phyloP scores from a whole-genome alignment of 2,329 filamentous ascomycete species.

The Gremmenia infestans region DNA sequence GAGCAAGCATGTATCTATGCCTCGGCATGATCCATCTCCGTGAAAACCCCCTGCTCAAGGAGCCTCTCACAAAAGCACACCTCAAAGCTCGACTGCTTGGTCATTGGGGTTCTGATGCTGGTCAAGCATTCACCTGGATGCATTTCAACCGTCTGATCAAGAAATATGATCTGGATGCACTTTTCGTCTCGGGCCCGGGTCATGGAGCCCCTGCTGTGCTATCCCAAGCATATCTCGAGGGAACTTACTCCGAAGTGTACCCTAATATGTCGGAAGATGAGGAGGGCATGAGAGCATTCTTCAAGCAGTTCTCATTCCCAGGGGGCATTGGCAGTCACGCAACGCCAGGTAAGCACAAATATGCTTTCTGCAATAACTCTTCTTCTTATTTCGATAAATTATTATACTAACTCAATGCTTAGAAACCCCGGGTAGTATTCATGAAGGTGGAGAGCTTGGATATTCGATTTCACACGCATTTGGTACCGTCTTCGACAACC shows the following conservation, averaged over 20 bases:
- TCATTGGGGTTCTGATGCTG: constrained; percentile 76
- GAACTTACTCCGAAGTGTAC: constrained; percentile 73
- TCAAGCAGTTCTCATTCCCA: constrained; percentile 80
- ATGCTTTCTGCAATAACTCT: too few relatives aligned
- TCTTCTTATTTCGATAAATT: too few relatives aligned
- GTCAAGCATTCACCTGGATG: constrained; percentile 76
- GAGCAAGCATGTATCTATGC: constrained; percentile 68
- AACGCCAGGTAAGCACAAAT: constrained; percentile 44
- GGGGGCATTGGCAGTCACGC: constrained; percentile 74
- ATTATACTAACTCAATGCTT: too few relatives aligned
- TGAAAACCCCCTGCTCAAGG: constrained; percentile 65
- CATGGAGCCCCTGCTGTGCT: constrained; percentile 74
- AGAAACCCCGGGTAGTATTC: constrained; percentile 71
- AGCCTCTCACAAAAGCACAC: constrained; percentile 62
- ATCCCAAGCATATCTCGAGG: constrained; percentile 72
- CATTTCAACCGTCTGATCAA: constrained; percentile 80
- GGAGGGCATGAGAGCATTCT: constrained; percentile 68
- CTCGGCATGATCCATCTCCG: constrained; percentile 77
- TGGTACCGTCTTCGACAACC: constrained; percentile 70
- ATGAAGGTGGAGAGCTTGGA: constrained; percentile 78
- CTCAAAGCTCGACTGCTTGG: constrained; percentile 70
- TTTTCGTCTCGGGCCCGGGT: constrained; percentile 72
- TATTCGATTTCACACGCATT: constrained; percentile 78
- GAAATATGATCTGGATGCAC: constrained; percentile 67
- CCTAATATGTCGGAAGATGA: constrained; percentile 65